Conservation (phyloP, 2,329 filamentous ascomycete genomes). For the Ophiocordyceps camponoti-leonardi region DNA sequence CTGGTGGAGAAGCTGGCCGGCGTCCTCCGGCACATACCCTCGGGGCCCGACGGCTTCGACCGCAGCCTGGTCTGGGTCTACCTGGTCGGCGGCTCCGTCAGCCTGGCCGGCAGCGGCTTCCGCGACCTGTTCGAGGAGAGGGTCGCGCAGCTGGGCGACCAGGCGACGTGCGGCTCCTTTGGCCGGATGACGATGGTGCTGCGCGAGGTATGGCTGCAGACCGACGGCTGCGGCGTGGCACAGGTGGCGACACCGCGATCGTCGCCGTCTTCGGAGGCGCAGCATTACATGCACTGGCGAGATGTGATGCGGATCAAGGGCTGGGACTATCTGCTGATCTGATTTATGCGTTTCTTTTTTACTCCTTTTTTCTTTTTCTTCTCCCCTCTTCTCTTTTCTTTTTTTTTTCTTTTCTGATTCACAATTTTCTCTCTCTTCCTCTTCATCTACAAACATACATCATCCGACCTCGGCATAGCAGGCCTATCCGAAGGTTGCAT, state of each 20-base stretch:
- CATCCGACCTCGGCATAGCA: too few species aligned
- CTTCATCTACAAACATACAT: too few species aligned
- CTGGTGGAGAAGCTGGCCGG: constrained; percentile 64
- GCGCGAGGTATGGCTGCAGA: constrained; percentile 69
- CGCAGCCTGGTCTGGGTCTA: constrained; percentile 87
- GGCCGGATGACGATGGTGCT: constrained; percentile 67
- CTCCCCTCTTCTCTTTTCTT: too few species aligned
- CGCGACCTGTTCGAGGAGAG: constrained; percentile 64
- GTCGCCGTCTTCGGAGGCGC: constrained; percentile 17
- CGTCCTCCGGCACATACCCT: constrained; percentile 66
- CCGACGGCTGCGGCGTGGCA: constrained; percentile 39
- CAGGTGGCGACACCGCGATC: constrained; percentile 18
- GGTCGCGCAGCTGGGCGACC: constrained; percentile 54
- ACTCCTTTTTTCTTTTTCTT: background rate
- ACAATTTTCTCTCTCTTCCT: too few species aligned
- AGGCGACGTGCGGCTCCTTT: constrained; percentile 68
- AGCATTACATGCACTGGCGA: constrained; percentile 77
- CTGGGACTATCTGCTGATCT: constrained; percentile 90
- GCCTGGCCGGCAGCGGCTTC: constrained; percentile 56
- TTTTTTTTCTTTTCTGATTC: too few species aligned
- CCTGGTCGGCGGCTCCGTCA: constrained; percentile 69
- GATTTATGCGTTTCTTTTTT: constrained; percentile 7
- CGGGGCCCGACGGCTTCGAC: constrained; percentile 69
- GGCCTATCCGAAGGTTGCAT: too few species aligned
- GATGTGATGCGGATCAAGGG: constrained; percentile 82